These are phyloP conservation scores for Zostera marina DNA, from an alignment of 116 monocot species.

Conservation along the genomic window DNA sequence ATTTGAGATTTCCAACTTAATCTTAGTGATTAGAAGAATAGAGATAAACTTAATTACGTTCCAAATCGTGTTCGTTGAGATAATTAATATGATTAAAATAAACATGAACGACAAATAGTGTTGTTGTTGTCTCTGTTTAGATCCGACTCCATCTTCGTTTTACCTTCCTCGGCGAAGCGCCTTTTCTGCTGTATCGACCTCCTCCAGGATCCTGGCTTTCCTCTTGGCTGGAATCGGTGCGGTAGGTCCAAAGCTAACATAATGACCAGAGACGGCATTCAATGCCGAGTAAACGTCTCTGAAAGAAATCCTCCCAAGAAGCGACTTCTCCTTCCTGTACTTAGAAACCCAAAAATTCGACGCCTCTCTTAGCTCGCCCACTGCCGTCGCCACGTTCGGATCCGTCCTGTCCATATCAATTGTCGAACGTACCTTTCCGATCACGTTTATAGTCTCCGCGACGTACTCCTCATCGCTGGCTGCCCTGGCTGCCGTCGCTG, in stretches of 20 bases:
- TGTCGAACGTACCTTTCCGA: conserved; percentile 54
- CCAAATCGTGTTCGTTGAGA: neutral
- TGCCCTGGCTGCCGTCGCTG: conserved; percentile 9
- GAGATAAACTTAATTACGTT: neutral
- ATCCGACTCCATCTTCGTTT: neutral
- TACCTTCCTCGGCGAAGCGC: conserved; percentile 65
- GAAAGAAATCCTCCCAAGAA: conserved; percentile 81
- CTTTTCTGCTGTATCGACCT: conserved; percentile 94
- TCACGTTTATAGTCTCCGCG: conserved; percentile 71
- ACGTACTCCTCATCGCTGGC: conserved; percentile 73
- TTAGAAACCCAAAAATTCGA: conserved; percentile 93
- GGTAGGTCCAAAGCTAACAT: conserved; percentile 92
- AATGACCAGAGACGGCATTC: conserved; percentile 94
- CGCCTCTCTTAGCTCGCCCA: conserved; percentile 59
- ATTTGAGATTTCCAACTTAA: too few relatives aligned
- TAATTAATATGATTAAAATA: too few relatives aligned
- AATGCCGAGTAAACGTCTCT: conserved; percentile 90
- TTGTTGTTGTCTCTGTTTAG: too few relatives aligned
- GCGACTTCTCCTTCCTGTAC: conserved; percentile 77
- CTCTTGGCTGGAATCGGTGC: conserved; percentile 90
- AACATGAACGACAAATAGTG: too few relatives aligned
- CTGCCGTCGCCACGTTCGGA: conserved; percentile 58
- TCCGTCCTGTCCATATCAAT: conserved; percentile 49
- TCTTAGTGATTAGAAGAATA: too few relatives aligned
- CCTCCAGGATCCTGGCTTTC: conserved; percentile 77